Base-by-base conservation (phyloP, 495 filamentous ascomycete species). In the Hypoxylon lienhwacheense region DNA sequence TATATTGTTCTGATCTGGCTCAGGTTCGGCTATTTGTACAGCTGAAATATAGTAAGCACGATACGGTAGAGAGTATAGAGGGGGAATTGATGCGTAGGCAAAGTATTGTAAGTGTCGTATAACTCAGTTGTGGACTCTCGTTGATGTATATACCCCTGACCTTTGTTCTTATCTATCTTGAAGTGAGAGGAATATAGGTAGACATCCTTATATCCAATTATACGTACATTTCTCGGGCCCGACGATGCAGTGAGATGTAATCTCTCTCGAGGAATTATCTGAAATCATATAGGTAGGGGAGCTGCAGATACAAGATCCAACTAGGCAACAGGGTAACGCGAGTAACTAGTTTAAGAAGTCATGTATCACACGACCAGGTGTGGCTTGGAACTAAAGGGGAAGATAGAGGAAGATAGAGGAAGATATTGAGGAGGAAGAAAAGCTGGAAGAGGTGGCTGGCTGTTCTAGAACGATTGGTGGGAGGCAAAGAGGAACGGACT, bases 1-100 rank as follows among this genome's bases (percentile, higher is more conserved):
- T n/a, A 49, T 43, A 24, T 58, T 49, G 31, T 44, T 32, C 7
- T 57, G 50, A 11, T 56, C 59, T 31, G 61, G 56, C 43, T 72
- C 68, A 15, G 74, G 74, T 58, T 77, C 76, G 25, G 74, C 73
- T 41, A 78, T 77, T 31, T 77, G 73, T 22, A 77, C 76, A 39
- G 73, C 76, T 78, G 46, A 36, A 17, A 45, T 22, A 34, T 53
- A 53, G 54, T 70, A 33, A 57, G 53, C 31, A 51, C 41, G 22
- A 17, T 39, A 17, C 42, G 21, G 24, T 51, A n/a, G n/a, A n/a
- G n/a, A n/a, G n/a, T 19, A 31, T 46, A 32, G 33, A 28, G 29
- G 14, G 25, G 21, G 7, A 15, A 20, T n/a, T 24, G 15, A 21
- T 26, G 11, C n/a, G 21, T 16, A 19, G 14, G 16, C 19, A 24